Evolutionary conservation across 371 early-diverging fungal genomes (phyloP).

Genomic region (Circinella minor): DNA sequence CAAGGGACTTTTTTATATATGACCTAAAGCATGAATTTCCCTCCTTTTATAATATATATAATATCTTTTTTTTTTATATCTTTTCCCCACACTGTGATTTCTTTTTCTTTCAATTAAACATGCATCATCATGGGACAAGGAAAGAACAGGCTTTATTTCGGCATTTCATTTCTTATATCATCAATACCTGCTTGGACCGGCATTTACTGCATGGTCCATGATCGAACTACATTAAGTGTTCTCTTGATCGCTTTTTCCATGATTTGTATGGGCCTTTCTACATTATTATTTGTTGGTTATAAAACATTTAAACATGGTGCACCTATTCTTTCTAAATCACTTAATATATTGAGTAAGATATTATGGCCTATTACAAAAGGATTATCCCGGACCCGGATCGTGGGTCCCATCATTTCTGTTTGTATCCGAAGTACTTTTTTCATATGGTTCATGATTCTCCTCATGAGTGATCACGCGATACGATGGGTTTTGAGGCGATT

Average conservation of each 20-base stretch:
- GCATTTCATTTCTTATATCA: slow-evolving; percentile 18
- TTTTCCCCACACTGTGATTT: neutral
- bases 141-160: slow-evolving; percentile 21
- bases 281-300: slow-evolving; percentile 29
- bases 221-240: slow-evolving; percentile 13
- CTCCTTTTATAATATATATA: neutral
- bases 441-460: slow-evolving; percentile 35
- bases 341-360: slow-evolving; percentile 23
- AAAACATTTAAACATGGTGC: slow-evolving; percentile 35
- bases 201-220: slow-evolving; percentile 14
- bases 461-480: slow-evolving; percentile 44
- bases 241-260: slow-evolving; percentile 16
- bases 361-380: slow-evolving; percentile 32
- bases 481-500: slow-evolving; percentile 34
- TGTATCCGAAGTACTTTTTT: slow-evolving; percentile 43
- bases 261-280: slow-evolving; percentile 28
- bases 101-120: slow-evolving; percentile 2
- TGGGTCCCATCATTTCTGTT: slow-evolving; percentile 37
- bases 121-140: slow-evolving; percentile 15
- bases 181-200: slow-evolving; percentile 16
- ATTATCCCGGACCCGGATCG: slow-evolving; percentile 28
- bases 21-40: too few species aligned
- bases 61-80: neutral
- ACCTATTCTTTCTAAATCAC: slow-evolving; percentile 26
- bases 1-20: too few species aligned